Conservation (phyloP, 768 basidiomycete species). For the Pleurotus pulmonarius region DNA sequence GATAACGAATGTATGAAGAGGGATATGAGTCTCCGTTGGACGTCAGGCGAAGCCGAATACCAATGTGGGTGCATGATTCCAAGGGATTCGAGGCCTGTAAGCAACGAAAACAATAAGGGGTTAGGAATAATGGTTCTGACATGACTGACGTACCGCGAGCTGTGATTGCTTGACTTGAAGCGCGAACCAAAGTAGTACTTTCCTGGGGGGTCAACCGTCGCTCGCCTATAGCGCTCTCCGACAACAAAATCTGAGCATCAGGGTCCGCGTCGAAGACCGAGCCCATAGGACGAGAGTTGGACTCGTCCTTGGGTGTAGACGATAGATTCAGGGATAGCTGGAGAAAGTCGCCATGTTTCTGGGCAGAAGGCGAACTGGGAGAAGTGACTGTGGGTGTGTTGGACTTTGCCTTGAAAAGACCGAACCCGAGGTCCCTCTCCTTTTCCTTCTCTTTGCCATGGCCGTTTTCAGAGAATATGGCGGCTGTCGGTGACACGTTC, state of each 20-base stretch:
- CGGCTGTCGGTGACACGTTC: slow-evolving; percentile 34
- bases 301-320: slow-evolving; percentile 43
- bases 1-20: slow-evolving; percentile 67
- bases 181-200: slow-evolving; percentile 58
- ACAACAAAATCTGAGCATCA: slow-evolving; percentile 39
- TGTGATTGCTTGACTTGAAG: slow-evolving; percentile 64
- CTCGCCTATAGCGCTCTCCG: slow-evolving; percentile 54
- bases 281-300: slow-evolving; percentile 43
- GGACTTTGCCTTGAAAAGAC: slow-evolving; percentile 48
- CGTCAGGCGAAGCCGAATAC: slow-evolving; percentile 67
- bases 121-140: neutral
- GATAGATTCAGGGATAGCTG: slow-evolving; percentile 61
- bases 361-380: slow-evolving; percentile 27
- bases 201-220: slow-evolving; percentile 60
- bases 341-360: slow-evolving; percentile 39
- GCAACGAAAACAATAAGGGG: slow-evolving; percentile 4
- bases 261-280: slow-evolving; percentile 60
- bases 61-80: slow-evolving; percentile 87
- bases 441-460: slow-evolving; percentile 30
- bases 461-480: slow-evolving; percentile 33
- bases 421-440: slow-evolving; percentile 41
- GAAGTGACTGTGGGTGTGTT: slow-evolving; percentile 19
- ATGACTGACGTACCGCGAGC: slow-evolving; percentile 48
- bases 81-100: slow-evolving; percentile 72
- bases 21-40: slow-evolving; percentile 68